phyloP scores from a whole-genome alignment of 176 grass and related monocot genomes.

The Musa acuminata region DNA sequence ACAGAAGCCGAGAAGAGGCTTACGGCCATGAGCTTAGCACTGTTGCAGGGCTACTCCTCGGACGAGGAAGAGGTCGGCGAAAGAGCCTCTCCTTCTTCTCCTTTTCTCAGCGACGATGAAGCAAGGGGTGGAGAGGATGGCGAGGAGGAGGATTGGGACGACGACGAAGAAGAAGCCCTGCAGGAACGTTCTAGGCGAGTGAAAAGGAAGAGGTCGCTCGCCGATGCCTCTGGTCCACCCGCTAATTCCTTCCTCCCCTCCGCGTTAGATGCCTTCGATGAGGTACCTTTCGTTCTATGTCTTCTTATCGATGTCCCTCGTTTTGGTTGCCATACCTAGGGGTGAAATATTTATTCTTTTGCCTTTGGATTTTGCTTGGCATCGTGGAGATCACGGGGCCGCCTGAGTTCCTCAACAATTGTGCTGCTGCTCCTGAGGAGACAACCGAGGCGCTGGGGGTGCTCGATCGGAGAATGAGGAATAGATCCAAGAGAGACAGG shows the following conservation, averaged over 20 bases:
- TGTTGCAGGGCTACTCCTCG: constrained; percentile 84
- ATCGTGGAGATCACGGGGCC: constrained; percentile 48
- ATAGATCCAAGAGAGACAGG: constrained; percentile 31
- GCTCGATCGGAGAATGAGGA: constrained; percentile 38
- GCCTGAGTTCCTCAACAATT: constrained; percentile 64
- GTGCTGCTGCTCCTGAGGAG: constrained; percentile 37
- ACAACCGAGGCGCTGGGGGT: constrained; percentile 60
- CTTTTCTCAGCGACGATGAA: constrained; percentile 27
- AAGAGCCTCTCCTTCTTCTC: constrained; percentile 14
- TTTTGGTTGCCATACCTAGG: neutral
- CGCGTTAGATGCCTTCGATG: constrained; percentile 67
- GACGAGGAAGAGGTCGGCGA: constrained; percentile 41
- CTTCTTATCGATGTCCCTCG: neutral
- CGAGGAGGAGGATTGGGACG: constrained; percentile 5
- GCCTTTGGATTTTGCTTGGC: constrained; percentile 7
- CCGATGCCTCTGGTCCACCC: constrained; percentile 5
- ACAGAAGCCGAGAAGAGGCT: neutral
- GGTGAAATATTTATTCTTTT: neutral
- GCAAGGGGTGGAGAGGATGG: constrained; percentile 17
- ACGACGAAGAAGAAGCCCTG: constrained; percentile 18
- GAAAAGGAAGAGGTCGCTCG: constrained; percentile 5
- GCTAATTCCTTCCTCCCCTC: constrained; percentile 54
- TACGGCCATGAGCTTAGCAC: constrained; percentile 56
- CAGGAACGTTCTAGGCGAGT: constrained; percentile 26
- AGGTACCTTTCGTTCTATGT: constrained; percentile 15